A percentile compares a stretch with the other conserved stretches of the same genome.
Conservation (phyloP, 805 yeast species). For the Pichia scutulata region DNA sequence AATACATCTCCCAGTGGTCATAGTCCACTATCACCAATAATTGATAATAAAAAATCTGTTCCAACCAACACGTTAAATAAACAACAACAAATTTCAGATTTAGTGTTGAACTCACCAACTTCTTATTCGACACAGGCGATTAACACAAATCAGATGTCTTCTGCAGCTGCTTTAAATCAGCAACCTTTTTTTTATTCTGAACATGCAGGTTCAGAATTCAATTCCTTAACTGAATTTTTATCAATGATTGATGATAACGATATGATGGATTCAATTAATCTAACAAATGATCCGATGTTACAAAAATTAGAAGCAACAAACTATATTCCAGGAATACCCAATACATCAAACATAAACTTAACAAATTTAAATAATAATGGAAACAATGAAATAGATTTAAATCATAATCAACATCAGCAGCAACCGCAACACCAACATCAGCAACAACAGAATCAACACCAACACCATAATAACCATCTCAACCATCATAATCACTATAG, state of each 20-base stretch:
- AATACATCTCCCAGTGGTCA: slow-evolving; percentile 49
- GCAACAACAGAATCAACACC: neutral
- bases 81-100: neutral
- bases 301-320: slow-evolving; percentile 27
- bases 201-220: slow-evolving; percentile 88
- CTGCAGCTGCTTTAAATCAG: slow-evolving; percentile 34
- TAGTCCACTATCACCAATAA: slow-evolving; percentile 4
- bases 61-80: neutral
- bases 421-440: neutral
- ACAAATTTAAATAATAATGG: slow-evolving; percentile 13
- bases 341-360: slow-evolving; percentile 1
- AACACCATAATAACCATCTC: too few relatives aligned
- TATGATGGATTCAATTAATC: slow-evolving; percentile 38
- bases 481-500: slow-evolving; percentile 9
- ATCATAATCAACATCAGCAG: neutral
- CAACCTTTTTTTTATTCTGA: slow-evolving; percentile 82
- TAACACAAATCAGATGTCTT: slow-evolving; percentile 1
- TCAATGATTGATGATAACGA: slow-evolving; percentile 87
- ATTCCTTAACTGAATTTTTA: slow-evolving; percentile 80
- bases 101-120: slow-evolving; percentile 1
- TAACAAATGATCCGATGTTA: slow-evolving; percentile 30
- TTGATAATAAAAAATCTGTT: neutral
- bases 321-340: neutral
- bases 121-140: neutral
- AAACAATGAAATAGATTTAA: neutral